These are phyloP conservation scores for Anethum foeniculum DNA, from an alignment of 140 eudicot species.

Conservation along the genomic window DNA sequence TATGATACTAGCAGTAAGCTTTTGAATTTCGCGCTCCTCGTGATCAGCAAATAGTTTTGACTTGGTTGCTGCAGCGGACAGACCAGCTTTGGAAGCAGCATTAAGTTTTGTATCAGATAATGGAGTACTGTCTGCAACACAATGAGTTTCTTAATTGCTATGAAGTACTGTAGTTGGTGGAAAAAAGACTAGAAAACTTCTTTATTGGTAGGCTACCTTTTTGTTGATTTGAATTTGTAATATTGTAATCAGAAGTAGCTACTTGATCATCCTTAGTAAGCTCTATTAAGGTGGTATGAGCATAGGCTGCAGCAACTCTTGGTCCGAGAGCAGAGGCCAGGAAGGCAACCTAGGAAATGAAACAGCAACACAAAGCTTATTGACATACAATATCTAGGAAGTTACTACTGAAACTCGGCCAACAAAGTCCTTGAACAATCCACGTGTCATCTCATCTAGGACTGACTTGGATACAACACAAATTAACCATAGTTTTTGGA, in stretches of 20 bases:
- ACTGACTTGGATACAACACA: neutral
- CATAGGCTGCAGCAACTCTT: conserved; percentile 98
- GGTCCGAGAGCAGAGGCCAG: conserved; percentile 95
- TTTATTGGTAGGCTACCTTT: conserved; percentile 37
- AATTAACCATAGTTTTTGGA: neutral
- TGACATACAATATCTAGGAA: conserved; percentile 4
- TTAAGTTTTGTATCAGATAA: conserved; percentile 61
- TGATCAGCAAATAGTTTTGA: conserved; percentile 95
- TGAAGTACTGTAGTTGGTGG: conserved; percentile 1
- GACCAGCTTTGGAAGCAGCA: conserved; percentile 84
- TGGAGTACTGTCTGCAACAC: conserved; percentile 31
- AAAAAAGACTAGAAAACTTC: conserved; percentile 12
- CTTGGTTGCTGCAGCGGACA: conserved; percentile 85
- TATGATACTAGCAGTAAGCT: conserved; percentile 83
- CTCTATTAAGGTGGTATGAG: conserved; percentile 84
- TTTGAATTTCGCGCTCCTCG: conserved; percentile 95
- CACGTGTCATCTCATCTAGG: neutral
- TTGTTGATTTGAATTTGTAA: conserved; percentile 32
- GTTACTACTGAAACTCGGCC: neutral
- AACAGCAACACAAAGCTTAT: conserved; percentile 8
- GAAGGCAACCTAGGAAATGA: conserved; percentile 73
- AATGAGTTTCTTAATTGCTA: conserved; percentile 22
- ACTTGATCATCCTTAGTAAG: conserved; percentile 46
- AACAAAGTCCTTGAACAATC: neutral
- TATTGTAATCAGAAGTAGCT: conserved; percentile 29